Evolutionary conservation across 306 rosid species (phyloP).

Genomic region (Heteromeles arbutifolia): DNA sequence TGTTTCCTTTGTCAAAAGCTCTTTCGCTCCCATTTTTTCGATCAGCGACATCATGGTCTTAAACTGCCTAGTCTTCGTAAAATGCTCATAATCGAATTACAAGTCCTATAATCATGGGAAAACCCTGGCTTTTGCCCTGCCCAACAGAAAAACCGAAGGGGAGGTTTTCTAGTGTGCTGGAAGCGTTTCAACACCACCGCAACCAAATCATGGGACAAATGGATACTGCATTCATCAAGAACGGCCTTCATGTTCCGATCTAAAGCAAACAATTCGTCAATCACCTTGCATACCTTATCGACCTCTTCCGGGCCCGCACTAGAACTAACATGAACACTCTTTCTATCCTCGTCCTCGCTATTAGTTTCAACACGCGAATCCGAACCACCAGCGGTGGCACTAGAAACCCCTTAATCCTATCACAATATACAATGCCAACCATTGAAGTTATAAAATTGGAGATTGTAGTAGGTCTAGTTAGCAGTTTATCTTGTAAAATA

Average conservation of each 20-base stretch:
- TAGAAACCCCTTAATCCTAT: slow-evolving; percentile 15
- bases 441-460: background rate
- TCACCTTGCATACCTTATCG: slow-evolving; percentile 70
- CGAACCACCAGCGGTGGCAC: slow-evolving; percentile 17
- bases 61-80: no score
- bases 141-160: no score
- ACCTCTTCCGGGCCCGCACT: slow-evolving; percentile 55
- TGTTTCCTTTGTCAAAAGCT: no score
- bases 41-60: no score
- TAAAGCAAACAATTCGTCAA: slow-evolving; percentile 78
- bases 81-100: no score
- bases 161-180: no score
- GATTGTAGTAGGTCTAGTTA: slow-evolving; percentile 17
- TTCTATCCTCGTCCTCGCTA: slow-evolving; percentile 11
- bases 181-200: no score
- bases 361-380: slow-evolving; percentile 39
- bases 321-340: slow-evolving; percentile 17
- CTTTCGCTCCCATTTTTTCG: no score
- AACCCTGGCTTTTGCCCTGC: no score
- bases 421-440: background rate
- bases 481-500: slow-evolving; percentile 52
- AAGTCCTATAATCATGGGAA: no score
- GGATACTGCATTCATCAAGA: slow-evolving; percentile 61
- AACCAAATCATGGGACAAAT: slow-evolving; percentile 63
- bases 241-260: slow-evolving; percentile 92